A percentile compares a stretch with the other conserved stretches of the same genome.
Evolutionary conservation across 208 protist species (phyloP).

Genomic region (Naegleria gruberi): DNA sequence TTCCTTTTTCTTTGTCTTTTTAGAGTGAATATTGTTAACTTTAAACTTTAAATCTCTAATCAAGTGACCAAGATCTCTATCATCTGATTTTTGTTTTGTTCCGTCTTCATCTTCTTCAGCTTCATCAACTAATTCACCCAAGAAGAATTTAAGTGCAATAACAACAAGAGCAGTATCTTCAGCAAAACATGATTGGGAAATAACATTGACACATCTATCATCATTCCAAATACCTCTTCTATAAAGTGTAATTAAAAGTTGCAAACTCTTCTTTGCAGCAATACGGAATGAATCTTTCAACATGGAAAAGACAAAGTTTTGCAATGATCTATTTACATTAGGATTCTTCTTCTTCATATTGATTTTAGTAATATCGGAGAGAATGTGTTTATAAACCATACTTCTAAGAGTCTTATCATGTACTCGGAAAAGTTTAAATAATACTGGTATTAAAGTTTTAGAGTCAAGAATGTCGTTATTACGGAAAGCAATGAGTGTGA

Average conservation of each 20-base stretch:
- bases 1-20: not conserved
- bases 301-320: constrained; percentile 70
- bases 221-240: constrained; percentile 62
- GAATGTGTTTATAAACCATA: not conserved
- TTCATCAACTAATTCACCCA: not conserved
- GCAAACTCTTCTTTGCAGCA: constrained; percentile 82
- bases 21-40: not conserved
- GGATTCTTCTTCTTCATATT: not conserved
- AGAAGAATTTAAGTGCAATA: not conserved
- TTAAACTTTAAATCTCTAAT: not conserved
- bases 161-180: not conserved
- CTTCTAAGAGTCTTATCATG: constrained; percentile 6
- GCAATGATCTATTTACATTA: not conserved
- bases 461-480: not conserved
- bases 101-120: not conserved
- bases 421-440: constrained; percentile 22
- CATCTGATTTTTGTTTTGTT: not conserved
- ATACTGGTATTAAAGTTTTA: not conserved
- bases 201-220: constrained; percentile 8
- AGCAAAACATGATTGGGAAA: not conserved
- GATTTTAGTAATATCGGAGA: not conserved
- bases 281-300: constrained; percentile 78
- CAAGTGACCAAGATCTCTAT: not conserved
- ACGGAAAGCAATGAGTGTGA: not conserved
- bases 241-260: constrained; percentile 95